A percentile compares a stretch with the other conserved stretches of the same genome.
Conservation (phyloP, 1,284 basidiomycete genomes). For the Leccinum subrobustum region DNA sequence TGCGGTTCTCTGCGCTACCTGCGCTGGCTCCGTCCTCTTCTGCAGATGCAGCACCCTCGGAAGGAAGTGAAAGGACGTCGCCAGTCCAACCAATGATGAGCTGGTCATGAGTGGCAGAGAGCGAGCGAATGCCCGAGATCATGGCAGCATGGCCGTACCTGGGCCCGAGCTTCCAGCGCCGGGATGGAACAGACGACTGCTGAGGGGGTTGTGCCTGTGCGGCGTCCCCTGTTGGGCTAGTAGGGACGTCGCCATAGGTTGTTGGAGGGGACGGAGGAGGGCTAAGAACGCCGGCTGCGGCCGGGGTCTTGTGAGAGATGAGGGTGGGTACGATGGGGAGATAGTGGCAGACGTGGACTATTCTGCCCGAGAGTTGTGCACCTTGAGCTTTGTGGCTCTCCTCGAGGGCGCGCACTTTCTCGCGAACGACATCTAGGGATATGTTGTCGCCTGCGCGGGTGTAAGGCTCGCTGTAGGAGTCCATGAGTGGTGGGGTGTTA, state of each 20-base stretch:
- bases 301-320: slow-evolving; percentile 45
- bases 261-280: slow-evolving; percentile 69
- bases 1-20: slow-evolving; percentile 16
- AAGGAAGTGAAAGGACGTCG: slow-evolving; percentile 62
- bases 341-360: slow-evolving; percentile 86
- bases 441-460: slow-evolving; percentile 38
- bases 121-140: slow-evolving; percentile 88
- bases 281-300: slow-evolving; percentile 52
- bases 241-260: slow-evolving; percentile 43
- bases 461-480: slow-evolving; percentile 47
- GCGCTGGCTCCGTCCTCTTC: slow-evolving; percentile 15
- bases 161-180: slow-evolving; percentile 73
- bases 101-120: slow-evolving; percentile 84
- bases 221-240: slow-evolving; percentile 24
- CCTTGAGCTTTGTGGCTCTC: slow-evolving; percentile 65
- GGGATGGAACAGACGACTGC: slow-evolving; percentile 17
- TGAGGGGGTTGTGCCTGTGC: slow-evolving; percentile 9
- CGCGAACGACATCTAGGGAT: slow-evolving; percentile 55
- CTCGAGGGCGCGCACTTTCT: slow-evolving; percentile 64
- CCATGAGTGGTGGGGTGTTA: slow-evolving; percentile 35
- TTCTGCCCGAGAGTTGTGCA: slow-evolving; percentile 75
- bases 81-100: slow-evolving; percentile 94
- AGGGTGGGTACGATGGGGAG: slow-evolving; percentile 69
- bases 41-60: slow-evolving; percentile 25
- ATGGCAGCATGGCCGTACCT: slow-evolving; percentile 96